Conservation (phyloP, 1,284 basidiomycete species). For the Boletus semigastroideus region DNA sequence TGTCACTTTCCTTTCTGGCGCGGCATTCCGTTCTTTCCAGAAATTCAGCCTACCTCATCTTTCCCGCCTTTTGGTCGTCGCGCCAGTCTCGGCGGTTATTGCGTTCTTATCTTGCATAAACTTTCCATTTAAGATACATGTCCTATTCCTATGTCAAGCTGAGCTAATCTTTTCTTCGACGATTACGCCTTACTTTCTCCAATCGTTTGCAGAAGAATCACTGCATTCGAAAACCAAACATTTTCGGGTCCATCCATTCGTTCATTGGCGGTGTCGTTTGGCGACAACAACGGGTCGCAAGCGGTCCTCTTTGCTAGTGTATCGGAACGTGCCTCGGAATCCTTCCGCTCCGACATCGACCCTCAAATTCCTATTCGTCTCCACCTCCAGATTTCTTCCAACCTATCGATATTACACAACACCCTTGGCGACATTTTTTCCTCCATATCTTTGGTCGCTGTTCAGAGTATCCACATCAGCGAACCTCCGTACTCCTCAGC, state of each 20-base stretch:
- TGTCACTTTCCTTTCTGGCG: not conserved
- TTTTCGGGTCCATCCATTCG: not conserved
- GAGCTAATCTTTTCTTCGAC: not conserved
- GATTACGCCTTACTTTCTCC: not conserved
- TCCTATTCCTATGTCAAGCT: not conserved
- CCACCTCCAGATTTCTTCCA: too few species aligned
- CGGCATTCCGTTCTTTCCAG: not conserved
- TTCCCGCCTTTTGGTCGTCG: slow-evolving; percentile 3
- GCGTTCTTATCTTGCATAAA: slow-evolving; percentile 9
- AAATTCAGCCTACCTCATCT: slow-evolving; percentile 10
- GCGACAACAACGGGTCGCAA: too few species aligned
- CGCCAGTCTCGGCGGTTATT: not conserved
- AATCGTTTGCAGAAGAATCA: not conserved
- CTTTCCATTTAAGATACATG: not conserved
- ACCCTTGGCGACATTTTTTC: too few species aligned
- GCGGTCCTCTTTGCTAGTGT: not conserved
- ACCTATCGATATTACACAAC: too few species aligned
- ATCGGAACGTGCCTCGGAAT: not conserved
- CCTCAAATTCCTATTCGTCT: too few species aligned
- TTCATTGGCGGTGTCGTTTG: not conserved
- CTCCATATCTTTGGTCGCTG: too few species aligned
- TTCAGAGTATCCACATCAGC: too few species aligned
- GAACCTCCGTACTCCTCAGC: too few species aligned
- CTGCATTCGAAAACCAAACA: too few species aligned
- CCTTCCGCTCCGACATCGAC: too few species aligned